Evolutionary conservation across 1,284 basidiomycete genomes (phyloP).

Genomic region (Serendipita sp.): DNA sequence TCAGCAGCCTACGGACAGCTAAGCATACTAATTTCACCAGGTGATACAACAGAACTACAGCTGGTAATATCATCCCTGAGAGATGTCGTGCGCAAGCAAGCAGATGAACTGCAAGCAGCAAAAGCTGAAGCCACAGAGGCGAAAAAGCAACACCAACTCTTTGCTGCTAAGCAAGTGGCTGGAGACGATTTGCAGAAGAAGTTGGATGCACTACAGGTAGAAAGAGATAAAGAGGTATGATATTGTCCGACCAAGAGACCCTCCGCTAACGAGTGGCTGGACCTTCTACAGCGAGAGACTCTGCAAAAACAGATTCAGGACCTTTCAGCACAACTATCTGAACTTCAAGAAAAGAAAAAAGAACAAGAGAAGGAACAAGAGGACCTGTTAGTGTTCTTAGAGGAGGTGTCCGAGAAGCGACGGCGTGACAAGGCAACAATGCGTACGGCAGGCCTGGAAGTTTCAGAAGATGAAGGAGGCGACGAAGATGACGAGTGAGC

Average conservation of each 20-base stretch:
- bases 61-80: conserved; percentile 70
- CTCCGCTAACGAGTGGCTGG: conserved; percentile 3
- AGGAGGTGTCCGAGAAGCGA: conserved; percentile 80
- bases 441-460: conserved; percentile 61
- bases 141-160: conserved; percentile 22
- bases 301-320: conserved; percentile 30
- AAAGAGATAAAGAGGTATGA: not conserved
- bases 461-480: conserved; percentile 82
- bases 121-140: conserved; percentile 15
- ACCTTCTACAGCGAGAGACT: conserved; percentile 27
- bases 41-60: conserved; percentile 61
- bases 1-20: conserved; percentile 4
- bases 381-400: conserved; percentile 82
- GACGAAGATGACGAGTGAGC: conserved; percentile 50
- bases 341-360: conserved; percentile 42
- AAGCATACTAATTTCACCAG: conserved; percentile 20
- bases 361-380: conserved; percentile 92
- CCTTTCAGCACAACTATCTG: conserved; percentile 20
- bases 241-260: not conserved
- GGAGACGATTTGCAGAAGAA: conserved; percentile 3
- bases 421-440: conserved; percentile 68
- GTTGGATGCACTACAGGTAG: not conserved
- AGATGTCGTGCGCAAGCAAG: conserved; percentile 66
- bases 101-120: conserved; percentile 57
- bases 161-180: conserved; percentile 16